Conservation (phyloP, 2,329 filamentous ascomycete genomes). For the Aspergillus fischeri region DNA sequence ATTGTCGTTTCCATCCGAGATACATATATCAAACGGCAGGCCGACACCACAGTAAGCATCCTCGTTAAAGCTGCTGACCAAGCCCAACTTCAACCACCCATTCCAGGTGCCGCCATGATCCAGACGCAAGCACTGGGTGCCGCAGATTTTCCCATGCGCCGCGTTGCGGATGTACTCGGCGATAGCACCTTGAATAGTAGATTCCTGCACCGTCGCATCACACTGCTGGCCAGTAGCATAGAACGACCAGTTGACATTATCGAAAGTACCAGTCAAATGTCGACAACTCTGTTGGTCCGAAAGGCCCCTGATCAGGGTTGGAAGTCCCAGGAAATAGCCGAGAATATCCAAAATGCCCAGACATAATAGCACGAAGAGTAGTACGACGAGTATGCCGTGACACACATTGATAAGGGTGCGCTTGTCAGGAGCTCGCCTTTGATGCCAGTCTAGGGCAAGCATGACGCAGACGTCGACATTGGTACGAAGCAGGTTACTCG, state of each 20-base stretch:
- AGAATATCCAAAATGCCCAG: neutral
- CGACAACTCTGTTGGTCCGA: neutral
- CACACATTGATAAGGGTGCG: neutral
- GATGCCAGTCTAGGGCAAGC: neutral
- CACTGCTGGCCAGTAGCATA: neutral
- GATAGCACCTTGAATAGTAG: neutral
- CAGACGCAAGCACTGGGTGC: constrained; percentile 4
- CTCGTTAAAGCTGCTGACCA: neutral
- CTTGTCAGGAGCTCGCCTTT: neutral
- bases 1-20: neutral
- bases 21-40: neutral
- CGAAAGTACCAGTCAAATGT: neutral
- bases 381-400: neutral
- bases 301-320: neutral
- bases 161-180: constrained; percentile 1
- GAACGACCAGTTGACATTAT: neutral
- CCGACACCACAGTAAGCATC: neutral
- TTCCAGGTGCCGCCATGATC: constrained; percentile 1
- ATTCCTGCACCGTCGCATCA: neutral
- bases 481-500: neutral
- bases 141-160: neutral
- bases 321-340: neutral
- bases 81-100: constrained; percentile 1
- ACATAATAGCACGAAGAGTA: neutral
- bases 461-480: neutral